Evolutionary conservation across 164 flowering plant genomes (phyloP).

Genomic region (Santalum album): DNA sequence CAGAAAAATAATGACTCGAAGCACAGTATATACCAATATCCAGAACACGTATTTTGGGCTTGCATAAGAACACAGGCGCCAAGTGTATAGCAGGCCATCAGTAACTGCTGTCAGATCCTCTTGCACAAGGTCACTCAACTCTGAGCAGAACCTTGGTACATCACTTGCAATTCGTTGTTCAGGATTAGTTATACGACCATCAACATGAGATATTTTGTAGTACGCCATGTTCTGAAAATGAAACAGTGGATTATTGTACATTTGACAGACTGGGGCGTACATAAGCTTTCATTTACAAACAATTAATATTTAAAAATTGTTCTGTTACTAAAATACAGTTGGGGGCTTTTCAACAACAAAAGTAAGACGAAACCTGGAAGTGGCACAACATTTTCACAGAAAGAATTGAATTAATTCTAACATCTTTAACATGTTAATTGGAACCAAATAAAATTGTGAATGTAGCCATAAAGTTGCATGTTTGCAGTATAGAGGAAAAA

Average conservation of each 20-base stretch:
- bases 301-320: too few relatives aligned
- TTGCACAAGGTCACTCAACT: conserved; percentile 92
- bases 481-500: too few relatives aligned
- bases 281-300: neutral
- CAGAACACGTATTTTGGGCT: conserved; percentile 95
- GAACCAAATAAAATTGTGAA: too few relatives aligned
- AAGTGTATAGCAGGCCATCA: conserved; percentile 90
- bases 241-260: conserved; percentile 7
- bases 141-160: conserved; percentile 88
- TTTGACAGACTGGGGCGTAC: too few relatives aligned
- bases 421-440: too few relatives aligned
- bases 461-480: too few relatives aligned
- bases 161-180: conserved; percentile 98
- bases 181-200: conserved; percentile 84
- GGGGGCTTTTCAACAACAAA: too few relatives aligned
- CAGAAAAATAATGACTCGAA: too few relatives aligned
- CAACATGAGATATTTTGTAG: conserved; percentile 98
- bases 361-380: too few relatives aligned
- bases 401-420: too few relatives aligned
- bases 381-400: too few relatives aligned
- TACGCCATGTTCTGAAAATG: conserved; percentile 86
- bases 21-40: conserved; percentile 61
- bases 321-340: too few relatives aligned
- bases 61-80: conserved; percentile 98
- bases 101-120: conserved; percentile 86